Evolutionary conservation across 2,329 filamentous ascomycete genomes (phyloP).

Genomic region (Penicillium palitans): DNA sequence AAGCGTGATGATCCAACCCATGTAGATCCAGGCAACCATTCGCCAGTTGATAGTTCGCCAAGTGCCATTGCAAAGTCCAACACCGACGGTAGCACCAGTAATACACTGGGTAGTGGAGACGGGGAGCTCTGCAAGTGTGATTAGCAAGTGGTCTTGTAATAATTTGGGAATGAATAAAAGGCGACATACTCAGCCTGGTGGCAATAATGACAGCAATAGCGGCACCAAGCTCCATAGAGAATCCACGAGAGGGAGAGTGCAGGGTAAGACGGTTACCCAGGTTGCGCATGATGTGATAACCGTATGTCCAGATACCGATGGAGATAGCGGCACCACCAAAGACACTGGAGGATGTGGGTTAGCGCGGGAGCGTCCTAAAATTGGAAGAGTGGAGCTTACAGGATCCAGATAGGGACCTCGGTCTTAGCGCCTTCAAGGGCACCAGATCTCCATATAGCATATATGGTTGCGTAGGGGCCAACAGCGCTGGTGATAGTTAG

Average conservation of each 20-base stretch:
- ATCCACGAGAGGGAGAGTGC: slow-evolving; percentile 35
- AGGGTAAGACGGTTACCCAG: slow-evolving; percentile 48
- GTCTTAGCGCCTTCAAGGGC: slow-evolving; percentile 33
- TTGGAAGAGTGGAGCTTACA: not conserved
- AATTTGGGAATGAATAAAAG: not conserved
- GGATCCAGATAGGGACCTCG: slow-evolving; percentile 26
- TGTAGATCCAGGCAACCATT: slow-evolving; percentile 46
- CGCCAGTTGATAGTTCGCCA: slow-evolving; percentile 48
- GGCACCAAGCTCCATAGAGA: slow-evolving; percentile 44
- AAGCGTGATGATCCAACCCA: slow-evolving; percentile 49
- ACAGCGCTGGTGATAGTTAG: slow-evolving; percentile 28
- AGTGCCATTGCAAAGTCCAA: slow-evolving; percentile 38
- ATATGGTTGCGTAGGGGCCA: slow-evolving; percentile 37
- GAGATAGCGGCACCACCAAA: slow-evolving; percentile 45
- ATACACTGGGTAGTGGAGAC: slow-evolving; percentile 44
- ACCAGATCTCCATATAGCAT: slow-evolving; percentile 40
- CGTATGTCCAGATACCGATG: slow-evolving; percentile 46
- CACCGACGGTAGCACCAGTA: slow-evolving; percentile 38
- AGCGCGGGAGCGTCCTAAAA: not conserved
- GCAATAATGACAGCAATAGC: slow-evolving; percentile 43
- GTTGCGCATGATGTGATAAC: slow-evolving; percentile 43
- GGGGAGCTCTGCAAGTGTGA: slow-evolving; percentile 16
- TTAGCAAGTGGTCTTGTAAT: not conserved
- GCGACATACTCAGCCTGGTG: slow-evolving; percentile 31
- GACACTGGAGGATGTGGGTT: slow-evolving; percentile 35